A percentile compares a stretch with the other conserved stretches of the same genome.
These are phyloP conservation scores for Colletotrichum brevisporum DNA, from an alignment of 2,329 filamentous ascomycete genomes.

Conservation along the genomic window DNA sequence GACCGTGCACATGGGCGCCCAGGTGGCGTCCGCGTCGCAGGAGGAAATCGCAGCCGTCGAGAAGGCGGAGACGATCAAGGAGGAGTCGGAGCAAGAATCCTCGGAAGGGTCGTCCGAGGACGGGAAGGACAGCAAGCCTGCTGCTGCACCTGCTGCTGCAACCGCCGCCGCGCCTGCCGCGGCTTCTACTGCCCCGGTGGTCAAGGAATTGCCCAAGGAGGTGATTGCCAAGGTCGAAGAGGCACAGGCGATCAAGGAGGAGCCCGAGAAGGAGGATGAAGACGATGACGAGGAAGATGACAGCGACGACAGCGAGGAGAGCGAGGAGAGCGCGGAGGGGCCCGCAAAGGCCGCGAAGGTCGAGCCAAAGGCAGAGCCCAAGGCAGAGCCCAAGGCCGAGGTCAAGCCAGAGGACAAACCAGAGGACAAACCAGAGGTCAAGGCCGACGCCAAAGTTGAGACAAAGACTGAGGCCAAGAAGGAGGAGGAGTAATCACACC, in stretches of 20 bases:
- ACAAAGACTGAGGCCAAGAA: slow-evolving; percentile 22
- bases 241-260: slow-evolving; percentile 45
- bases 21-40: slow-evolving; percentile 50
- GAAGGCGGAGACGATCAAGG: slow-evolving; percentile 55
- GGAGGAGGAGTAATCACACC: slow-evolving; percentile 13
- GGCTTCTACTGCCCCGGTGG: slow-evolving; percentile 44
- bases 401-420: slow-evolving; percentile 7
- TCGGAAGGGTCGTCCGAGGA: slow-evolving; percentile 46
- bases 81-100: slow-evolving; percentile 55
- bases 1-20: slow-evolving; percentile 51
- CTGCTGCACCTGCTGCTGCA: background rate
- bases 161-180: slow-evolving; percentile 10
- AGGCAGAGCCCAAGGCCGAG: slow-evolving; percentile 8
- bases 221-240: slow-evolving; percentile 47
- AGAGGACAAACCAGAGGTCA: slow-evolving; percentile 11
- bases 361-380: slow-evolving; percentile 29
- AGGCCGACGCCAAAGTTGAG: slow-evolving; percentile 13
- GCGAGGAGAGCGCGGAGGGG: slow-evolving; percentile 42
- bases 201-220: slow-evolving; percentile 42
- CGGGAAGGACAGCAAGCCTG: slow-evolving; percentile 40
- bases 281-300: slow-evolving; percentile 48
- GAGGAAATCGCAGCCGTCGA: slow-evolving; percentile 58
- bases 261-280: slow-evolving; percentile 50
- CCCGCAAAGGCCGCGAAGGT: slow-evolving; percentile 41
- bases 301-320: slow-evolving; percentile 45